phyloP scores from a whole-genome alignment of 768 basidiomycete genomes.

The Serendipita sp. region DNA sequence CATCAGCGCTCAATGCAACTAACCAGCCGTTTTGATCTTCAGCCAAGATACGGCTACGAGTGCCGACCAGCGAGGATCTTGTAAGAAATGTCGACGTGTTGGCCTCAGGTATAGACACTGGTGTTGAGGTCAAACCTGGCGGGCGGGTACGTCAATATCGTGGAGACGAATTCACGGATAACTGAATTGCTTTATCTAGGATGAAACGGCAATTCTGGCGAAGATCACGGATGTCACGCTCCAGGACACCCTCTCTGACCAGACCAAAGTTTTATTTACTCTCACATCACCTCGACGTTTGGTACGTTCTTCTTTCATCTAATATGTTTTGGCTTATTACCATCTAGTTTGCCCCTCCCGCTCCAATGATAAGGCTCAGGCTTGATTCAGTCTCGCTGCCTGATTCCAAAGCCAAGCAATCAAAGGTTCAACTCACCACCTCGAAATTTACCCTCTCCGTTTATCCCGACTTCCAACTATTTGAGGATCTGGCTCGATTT shows the following conservation, averaged over 20 bases:
- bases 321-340: neutral
- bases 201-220: slow-evolving; percentile 52
- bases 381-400: slow-evolving; percentile 48
- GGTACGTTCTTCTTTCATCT: slow-evolving; percentile 27
- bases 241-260: slow-evolving; percentile 24
- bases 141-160: slow-evolving; percentile 37
- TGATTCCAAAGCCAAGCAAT: slow-evolving; percentile 59
- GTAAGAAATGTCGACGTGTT: slow-evolving; percentile 38
- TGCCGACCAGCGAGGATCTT: slow-evolving; percentile 30
- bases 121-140: slow-evolving; percentile 52
- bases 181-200: slow-evolving; percentile 25
- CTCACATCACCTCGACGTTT: slow-evolving; percentile 42
- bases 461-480: slow-evolving; percentile 46
- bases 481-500: slow-evolving; percentile 44
- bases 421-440: slow-evolving; percentile 46
- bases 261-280: slow-evolving; percentile 28
- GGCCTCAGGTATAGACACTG: slow-evolving; percentile 44
- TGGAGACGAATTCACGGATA: neutral
- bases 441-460: slow-evolving; percentile 48
- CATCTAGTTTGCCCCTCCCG: slow-evolving; percentile 19
- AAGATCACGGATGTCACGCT: slow-evolving; percentile 46
- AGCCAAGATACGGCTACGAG: slow-evolving; percentile 21
- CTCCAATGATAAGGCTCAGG: slow-evolving; percentile 42
- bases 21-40: neutral
- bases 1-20: neutral